Conservation (phyloP, 2,329 filamentous ascomycete species). For the Stachybotrys echinatus region DNA sequence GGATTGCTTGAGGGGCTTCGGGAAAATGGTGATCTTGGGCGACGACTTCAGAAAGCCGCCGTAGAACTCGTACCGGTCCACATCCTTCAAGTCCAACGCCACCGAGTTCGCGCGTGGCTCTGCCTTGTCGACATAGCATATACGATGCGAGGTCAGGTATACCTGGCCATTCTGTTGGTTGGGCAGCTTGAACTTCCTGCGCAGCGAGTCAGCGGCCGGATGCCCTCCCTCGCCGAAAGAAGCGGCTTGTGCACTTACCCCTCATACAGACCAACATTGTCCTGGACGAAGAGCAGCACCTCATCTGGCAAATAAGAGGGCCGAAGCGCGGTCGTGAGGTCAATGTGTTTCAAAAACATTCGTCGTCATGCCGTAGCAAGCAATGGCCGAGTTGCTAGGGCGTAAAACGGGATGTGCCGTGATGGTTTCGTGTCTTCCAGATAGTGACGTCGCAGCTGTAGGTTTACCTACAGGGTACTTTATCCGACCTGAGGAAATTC, state of each 20-base stretch:
- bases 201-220: conserved; percentile 7
- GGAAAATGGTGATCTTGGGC: conserved; percentile 82
- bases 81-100: conserved; percentile 81
- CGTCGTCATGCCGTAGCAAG: conserved; percentile 60
- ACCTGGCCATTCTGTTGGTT: conserved; percentile 94
- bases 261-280: conserved; percentile 95
- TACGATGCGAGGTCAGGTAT: conserved; percentile 91
- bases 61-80: conserved; percentile 88
- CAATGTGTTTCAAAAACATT: conserved; percentile 96
- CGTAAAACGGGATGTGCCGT: conserved; percentile 1
- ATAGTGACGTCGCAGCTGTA: neutral
- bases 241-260: conserved; percentile 56
- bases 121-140: conserved; percentile 88
- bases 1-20: conserved; percentile 68
- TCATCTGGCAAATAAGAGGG: conserved; percentile 91
- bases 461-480: no score
- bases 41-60: conserved; percentile 94
- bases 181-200: conserved; percentile 89
- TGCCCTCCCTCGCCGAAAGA: neutral
- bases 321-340: conserved; percentile 93
- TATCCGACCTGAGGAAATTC: no score
- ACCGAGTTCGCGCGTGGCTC: conserved; percentile 82
- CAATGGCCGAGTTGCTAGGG: no score
- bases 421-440: neutral
- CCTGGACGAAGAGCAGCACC: conserved; percentile 91